A percentile compares a stretch with the other conserved stretches of the same genome.
These are phyloP conservation scores for Rhinocladiella similis DNA, from an alignment of 2,329 filamentous ascomycete genomes.

Conservation along the genomic window DNA sequence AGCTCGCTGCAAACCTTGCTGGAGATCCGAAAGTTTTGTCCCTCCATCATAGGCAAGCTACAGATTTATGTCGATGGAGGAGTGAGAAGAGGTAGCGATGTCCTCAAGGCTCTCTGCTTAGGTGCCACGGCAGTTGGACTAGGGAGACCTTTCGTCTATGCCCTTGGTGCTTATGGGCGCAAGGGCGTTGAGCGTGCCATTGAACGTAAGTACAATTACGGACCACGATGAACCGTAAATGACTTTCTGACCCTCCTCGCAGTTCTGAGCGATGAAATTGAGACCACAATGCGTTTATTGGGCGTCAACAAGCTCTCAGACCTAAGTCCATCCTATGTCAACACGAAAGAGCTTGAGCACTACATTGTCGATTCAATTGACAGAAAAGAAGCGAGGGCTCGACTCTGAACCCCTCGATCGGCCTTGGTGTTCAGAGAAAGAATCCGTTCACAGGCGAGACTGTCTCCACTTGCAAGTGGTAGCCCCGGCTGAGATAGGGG, in stretches of 20 bases:
- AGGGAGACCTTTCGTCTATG: slow-evolving; percentile 54
- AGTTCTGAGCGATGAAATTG: slow-evolving; percentile 42
- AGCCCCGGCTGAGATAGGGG: no score
- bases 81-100: slow-evolving; percentile 54
- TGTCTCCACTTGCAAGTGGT: no score
- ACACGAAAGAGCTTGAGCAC: slow-evolving; percentile 22
- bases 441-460: no score
- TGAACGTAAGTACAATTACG: slow-evolving; percentile 10
- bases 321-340: slow-evolving; percentile 43
- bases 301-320: slow-evolving; percentile 47
- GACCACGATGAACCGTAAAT: neutral
- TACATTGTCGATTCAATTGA: no score
- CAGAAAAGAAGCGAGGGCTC: no score
- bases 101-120: slow-evolving; percentile 55
- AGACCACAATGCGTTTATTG: slow-evolving; percentile 48
- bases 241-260: neutral
- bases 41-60: slow-evolving; percentile 50
- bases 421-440: no score
- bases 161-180: slow-evolving; percentile 50
- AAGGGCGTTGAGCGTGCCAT: slow-evolving; percentile 56
- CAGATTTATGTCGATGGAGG: slow-evolving; percentile 57
- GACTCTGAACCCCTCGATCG: no score
- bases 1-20: slow-evolving; percentile 53
- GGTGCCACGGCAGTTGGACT: slow-evolving; percentile 57
- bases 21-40: slow-evolving; percentile 52